Conservation (phyloP, 352 stramenopile genomes). For the Elongisporangium prolatum region DNA sequence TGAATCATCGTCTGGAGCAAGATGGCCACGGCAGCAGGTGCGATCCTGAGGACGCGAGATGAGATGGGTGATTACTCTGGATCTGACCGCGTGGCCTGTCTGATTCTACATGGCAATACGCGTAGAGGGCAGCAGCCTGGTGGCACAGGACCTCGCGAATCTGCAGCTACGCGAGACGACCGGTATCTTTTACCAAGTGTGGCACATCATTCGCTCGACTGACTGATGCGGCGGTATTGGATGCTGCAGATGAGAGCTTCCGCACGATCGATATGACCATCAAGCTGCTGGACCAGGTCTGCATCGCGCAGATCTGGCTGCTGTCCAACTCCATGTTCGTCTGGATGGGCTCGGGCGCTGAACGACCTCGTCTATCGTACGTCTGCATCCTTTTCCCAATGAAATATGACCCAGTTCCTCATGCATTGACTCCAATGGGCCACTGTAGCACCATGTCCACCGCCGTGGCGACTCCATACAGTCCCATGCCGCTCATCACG, state of each 20-base stretch:
- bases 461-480: slow-evolving; percentile 71
- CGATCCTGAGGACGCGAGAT: too few species aligned
- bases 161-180: neutral
- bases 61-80: neutral
- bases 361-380: slow-evolving; percentile 38
- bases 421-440: neutral
- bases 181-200: too few species aligned
- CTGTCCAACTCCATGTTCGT: slow-evolving; percentile 64
- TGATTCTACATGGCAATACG: neutral
- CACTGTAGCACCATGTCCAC: slow-evolving; percentile 62
- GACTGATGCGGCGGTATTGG: too few species aligned
- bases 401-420: neutral
- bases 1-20: neutral
- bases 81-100: neutral
- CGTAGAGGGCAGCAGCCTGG: neutral
- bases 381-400: neutral
- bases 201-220: too few species aligned
- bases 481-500: slow-evolving; percentile 73
- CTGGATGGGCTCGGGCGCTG: slow-evolving; percentile 58
- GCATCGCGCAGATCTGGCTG: slow-evolving; percentile 69
- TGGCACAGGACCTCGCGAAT: neutral
- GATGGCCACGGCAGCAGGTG: neutral
- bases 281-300: slow-evolving; percentile 62
- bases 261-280: slow-evolving; percentile 51
- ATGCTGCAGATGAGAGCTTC: slow-evolving; percentile 6